Percentiles rank a stretch among this genome's conserved stretches.
Evolutionary conservation across 2,329 filamentous ascomycete genomes (phyloP).

Genomic region (Fusarium sp.): DNA sequence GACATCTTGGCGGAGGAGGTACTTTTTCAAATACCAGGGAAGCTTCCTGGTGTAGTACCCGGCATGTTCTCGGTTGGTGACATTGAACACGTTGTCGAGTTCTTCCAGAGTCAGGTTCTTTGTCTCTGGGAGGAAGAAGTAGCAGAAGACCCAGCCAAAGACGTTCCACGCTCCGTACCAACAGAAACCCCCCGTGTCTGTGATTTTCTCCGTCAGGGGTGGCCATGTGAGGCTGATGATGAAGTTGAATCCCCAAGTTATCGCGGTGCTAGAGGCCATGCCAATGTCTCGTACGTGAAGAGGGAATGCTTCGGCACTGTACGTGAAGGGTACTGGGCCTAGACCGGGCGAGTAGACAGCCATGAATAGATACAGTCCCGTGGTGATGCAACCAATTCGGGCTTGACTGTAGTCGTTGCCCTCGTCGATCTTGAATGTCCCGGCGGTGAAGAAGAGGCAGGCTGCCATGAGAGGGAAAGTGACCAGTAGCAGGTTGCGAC

Average conservation of each 20-base stretch:
- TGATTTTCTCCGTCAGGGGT: constrained; percentile 33
- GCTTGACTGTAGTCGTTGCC: constrained; percentile 1
- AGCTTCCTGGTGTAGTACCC: constrained; percentile 48
- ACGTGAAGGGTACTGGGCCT: constrained; percentile 70
- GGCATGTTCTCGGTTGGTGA: constrained; percentile 47
- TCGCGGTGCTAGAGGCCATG: constrained; percentile 61
- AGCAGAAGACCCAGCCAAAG: constrained; percentile 49
- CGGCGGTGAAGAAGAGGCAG: constrained; percentile 65
- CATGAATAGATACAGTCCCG: constrained; percentile 55
- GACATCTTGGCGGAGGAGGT: constrained; percentile 45
- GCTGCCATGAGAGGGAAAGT: constrained; percentile 70
- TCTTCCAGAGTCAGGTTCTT: constrained; percentile 52
- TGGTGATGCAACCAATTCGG: constrained; percentile 50
- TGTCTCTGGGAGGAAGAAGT: constrained; percentile 51
- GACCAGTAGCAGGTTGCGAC: constrained; percentile 66
- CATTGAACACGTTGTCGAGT: constrained; percentile 49
- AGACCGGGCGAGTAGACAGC: constrained; percentile 62
- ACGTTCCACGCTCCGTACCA: constrained; percentile 55
- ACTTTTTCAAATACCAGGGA: constrained; percentile 49
- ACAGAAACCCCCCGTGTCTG: constrained; percentile 52
- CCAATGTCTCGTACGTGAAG: constrained; percentile 67
- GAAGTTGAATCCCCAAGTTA: constrained; percentile 56
- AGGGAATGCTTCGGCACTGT: constrained; percentile 70
- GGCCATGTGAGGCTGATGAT: constrained; percentile 53
- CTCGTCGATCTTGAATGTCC: constrained; percentile 58